A percentile compares a stretch with the other conserved stretches of the same genome.
These are phyloP conservation scores for Chrysosporium keratinophilum DNA, from an alignment of 2,329 filamentous ascomycete genomes.

Conservation along the genomic window DNA sequence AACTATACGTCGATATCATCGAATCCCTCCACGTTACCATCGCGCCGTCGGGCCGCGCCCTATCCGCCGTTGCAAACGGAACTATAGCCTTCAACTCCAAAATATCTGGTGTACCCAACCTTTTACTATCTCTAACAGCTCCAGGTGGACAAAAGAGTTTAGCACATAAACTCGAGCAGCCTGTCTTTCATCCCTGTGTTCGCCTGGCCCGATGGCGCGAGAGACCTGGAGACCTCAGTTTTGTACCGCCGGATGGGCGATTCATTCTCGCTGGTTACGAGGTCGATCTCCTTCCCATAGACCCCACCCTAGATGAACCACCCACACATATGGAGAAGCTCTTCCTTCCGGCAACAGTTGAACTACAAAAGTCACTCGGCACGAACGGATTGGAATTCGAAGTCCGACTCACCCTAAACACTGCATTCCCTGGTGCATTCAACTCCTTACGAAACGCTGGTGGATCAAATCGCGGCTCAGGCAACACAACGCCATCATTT, in stretches of 20 bases:
- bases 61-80: constrained; percentile 79
- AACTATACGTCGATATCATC: constrained; percentile 91
- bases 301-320: constrained; percentile 47
- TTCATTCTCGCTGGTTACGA: constrained; percentile 93
- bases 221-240: constrained; percentile 81
- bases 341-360: constrained; percentile 69
- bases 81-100: constrained; percentile 93
- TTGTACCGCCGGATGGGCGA: constrained; percentile 85
- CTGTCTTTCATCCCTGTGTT: constrained; percentile 94
- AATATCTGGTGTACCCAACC: constrained; percentile 85
- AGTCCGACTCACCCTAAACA: constrained; percentile 63
- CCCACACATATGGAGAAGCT: constrained; percentile 51
- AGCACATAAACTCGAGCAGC: constrained; percentile 65
- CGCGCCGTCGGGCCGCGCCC: constrained; percentile 76
- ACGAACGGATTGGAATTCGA: constrained; percentile 73
- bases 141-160: constrained; percentile 73
- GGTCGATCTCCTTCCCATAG: constrained; percentile 72
- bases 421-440: constrained; percentile 47
- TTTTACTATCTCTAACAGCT: constrained; percentile 68
- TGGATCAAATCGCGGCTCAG: constrained; percentile 34
- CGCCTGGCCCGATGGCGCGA: constrained; percentile 83
- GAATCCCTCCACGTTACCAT: constrained; percentile 81
- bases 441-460: constrained; percentile 25
- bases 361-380: constrained; percentile 72
- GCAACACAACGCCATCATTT: constrained; percentile 41